Base-by-base conservation (phyloP, 805 yeast species). In the Yamadazyma philogaea region DNA sequence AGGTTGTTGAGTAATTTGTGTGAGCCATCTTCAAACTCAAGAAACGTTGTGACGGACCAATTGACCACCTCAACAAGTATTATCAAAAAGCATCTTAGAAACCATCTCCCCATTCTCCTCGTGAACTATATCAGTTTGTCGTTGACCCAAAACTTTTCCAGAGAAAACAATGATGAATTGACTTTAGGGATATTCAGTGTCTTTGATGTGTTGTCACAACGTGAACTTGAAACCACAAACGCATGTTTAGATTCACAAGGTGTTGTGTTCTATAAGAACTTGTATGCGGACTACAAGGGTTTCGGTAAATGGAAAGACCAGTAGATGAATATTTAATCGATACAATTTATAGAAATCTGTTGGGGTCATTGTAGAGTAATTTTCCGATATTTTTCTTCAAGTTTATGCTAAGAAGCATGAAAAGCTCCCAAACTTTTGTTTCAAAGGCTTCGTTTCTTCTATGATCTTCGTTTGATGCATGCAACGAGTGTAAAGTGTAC, bases 291-390 rank as follows among this genome's bases (percentile, higher is more conserved):
- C 48, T 91, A 87, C 65, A 79, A 77, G 57, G 81, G 75, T 55
- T 74, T 72, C 46, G 96, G 96, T 37, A 86, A 84, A 60, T 90
- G 96, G 96, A 78, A 66, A 44, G 87, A 79, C 47, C 75, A 72
- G 37, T 78, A 58, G 6, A 27, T 34, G 12, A 16, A 33, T 39
- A 33, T 34, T 18, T 27, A 37, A 7, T n/a, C 10, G n/a, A 21
- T 12, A 32, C 36, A 24, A n/a, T 18, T 37, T 28, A 50, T 36
- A 54, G 15, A 49, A 53, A 64, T 42, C 64, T 47, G 34, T 47
- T 50, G 35, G 62, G 63, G 46, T 63, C 68, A 42, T 64, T 63
- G 45, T 50, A 53, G 20, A 66, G 38, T 18, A 65, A 42, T 38
- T 56, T 61, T 3, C 70, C 68, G 17, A 61, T 16, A 37, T 56